A percentile compares a stretch with the other conserved stretches of the same genome.
phyloP scores from a whole-genome alignment of 1,284 basidiomycete species.

The Bondarzewia mesenterica region DNA sequence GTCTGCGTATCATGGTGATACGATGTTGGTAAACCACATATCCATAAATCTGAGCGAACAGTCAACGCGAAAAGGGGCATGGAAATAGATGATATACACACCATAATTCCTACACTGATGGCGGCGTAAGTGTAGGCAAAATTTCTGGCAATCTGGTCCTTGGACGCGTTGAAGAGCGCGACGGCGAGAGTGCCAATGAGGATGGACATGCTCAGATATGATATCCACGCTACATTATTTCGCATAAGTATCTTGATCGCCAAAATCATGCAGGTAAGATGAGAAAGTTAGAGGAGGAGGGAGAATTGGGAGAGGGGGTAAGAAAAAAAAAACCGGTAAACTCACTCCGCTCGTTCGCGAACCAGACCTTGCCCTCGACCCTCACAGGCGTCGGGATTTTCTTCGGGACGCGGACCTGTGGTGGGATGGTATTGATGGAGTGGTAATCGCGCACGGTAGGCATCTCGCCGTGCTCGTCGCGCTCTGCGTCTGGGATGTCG shows the following conservation, averaged over 20 bases:
- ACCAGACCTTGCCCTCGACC: slow-evolving; percentile 98
- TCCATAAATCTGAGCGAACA: slow-evolving; percentile 62
- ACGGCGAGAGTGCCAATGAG: slow-evolving; percentile 82
- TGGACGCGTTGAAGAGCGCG: slow-evolving; percentile 83
- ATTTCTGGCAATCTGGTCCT: slow-evolving; percentile 62
- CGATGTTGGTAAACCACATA: slow-evolving; percentile 84
- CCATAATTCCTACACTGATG: slow-evolving; percentile 65
- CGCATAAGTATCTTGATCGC: slow-evolving; percentile 1
- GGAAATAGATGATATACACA: slow-evolving; percentile 22
- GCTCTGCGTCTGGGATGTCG: slow-evolving; percentile 54
- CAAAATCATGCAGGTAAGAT: not conserved
- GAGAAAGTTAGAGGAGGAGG: not conserved
- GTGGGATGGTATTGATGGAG: slow-evolving; percentile 52
- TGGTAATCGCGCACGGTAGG: slow-evolving; percentile 65
- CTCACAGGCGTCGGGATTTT: slow-evolving; percentile 86
- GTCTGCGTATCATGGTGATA: slow-evolving; percentile 83
- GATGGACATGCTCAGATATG: slow-evolving; percentile 84
- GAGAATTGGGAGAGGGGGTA: not conserved
- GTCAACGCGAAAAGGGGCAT: not conserved
- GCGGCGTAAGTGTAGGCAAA: slow-evolving; percentile 85
- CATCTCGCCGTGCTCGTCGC: slow-evolving; percentile 41
- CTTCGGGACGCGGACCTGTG: slow-evolving; percentile 67
- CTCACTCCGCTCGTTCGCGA: slow-evolving; percentile 93
- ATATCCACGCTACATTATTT: slow-evolving; percentile 66
- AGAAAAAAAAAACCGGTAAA: slow-evolving; percentile 4